Conservation (phyloP, 2,329 filamentous ascomycete species). For the Periconia macrospinosa region DNA sequence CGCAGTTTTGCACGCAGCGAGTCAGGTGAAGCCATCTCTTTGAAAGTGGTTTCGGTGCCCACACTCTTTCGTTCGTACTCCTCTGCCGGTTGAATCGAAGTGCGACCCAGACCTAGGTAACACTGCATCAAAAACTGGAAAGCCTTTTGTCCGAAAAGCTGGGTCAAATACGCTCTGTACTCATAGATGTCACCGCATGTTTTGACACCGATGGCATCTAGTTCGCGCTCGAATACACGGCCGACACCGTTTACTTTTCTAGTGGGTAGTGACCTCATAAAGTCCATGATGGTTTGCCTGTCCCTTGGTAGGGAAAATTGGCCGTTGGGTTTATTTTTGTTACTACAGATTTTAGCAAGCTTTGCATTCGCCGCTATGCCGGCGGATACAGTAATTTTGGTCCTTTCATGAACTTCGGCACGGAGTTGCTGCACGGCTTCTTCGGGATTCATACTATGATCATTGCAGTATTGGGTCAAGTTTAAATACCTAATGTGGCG, state of each 20-base stretch:
- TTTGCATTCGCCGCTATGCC: constrained; percentile 93
- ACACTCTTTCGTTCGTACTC: constrained; percentile 92
- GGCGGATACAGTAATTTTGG: constrained; percentile 86
- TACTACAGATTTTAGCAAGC: constrained; percentile 92
- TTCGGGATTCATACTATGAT: constrained; percentile 68
- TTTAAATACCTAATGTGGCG: constrained; percentile 59
- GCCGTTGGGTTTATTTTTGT: constrained; percentile 95
- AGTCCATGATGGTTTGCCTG: constrained; percentile 73
- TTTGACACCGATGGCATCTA: constrained; percentile 83
- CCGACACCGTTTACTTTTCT: constrained; percentile 96
- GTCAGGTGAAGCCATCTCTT: constrained; percentile 70
- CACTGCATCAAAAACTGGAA: constrained; percentile 83
- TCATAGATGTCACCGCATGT: constrained; percentile 86
- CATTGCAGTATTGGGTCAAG: constrained; percentile 78
- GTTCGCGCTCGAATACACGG: constrained; percentile 86
- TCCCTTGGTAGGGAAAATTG: constrained; percentile 79
- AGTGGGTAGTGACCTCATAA: constrained; percentile 81
- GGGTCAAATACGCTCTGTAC: constrained; percentile 71
- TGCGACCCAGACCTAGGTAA: constrained; percentile 84
- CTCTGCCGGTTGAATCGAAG: constrained; percentile 80
- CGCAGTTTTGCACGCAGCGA: constrained; percentile 76
- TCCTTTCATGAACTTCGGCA: constrained; percentile 71
- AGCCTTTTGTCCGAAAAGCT: constrained; percentile 88
- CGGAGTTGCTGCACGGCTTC: constrained; percentile 79
- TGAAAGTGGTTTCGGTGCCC: constrained; percentile 90